A percentile compares a stretch with the other conserved stretches of the same genome.
phyloP scores from a whole-genome alignment of 2,329 filamentous ascomycete species.

The Talaromyces sp. region DNA sequence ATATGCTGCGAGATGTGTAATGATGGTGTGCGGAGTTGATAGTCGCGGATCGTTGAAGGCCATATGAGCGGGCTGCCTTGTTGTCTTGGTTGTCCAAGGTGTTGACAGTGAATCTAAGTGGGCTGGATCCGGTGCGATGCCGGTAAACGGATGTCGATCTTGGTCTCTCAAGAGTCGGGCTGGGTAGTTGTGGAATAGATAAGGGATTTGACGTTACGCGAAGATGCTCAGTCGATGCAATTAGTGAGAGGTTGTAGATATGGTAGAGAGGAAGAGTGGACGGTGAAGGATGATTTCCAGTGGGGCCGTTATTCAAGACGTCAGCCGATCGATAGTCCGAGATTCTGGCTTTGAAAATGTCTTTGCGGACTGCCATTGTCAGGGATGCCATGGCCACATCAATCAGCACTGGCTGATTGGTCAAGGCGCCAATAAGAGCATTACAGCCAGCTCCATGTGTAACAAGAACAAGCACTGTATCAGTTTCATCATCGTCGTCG shows the following conservation, averaged over 20 bases:
- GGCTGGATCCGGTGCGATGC: constrained; percentile 25
- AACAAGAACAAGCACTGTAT: constrained; percentile 80
- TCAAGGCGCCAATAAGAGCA: constrained; percentile 86
- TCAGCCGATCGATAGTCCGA: constrained; percentile 11
- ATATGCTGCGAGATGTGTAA: constrained; percentile 20
- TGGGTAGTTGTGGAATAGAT: constrained; percentile 24
- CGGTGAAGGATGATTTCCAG: constrained; percentile 19
- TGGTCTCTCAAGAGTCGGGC: constrained; percentile 21
- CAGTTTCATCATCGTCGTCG: constrained; percentile 59
- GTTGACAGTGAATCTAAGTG: constrained; percentile 15
- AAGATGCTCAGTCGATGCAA: constrained; percentile 61
- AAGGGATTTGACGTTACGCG: constrained; percentile 44
- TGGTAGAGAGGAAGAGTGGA: constrained; percentile 38
- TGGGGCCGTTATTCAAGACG: constrained; percentile 11
- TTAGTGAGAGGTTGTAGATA: constrained; percentile 57
- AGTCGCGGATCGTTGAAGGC: constrained; percentile 16
- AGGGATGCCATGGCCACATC: constrained; percentile 88
- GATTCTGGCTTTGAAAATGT: constrained; percentile 22
- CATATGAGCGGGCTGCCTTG: background rate
- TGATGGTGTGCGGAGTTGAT: constrained; percentile 18
- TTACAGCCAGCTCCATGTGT: constrained; percentile 97
- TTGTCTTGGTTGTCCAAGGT: constrained; percentile 21
- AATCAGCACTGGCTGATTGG: constrained; percentile 83
- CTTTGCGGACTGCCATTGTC: constrained; percentile 74
- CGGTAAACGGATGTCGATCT: constrained; percentile 31